Evolutionary conservation across 352 stramenopile genomes (phyloP), one percentile per base, ranked within the genome.

Genomic region (Globisporangium sylvaticum): DNA sequence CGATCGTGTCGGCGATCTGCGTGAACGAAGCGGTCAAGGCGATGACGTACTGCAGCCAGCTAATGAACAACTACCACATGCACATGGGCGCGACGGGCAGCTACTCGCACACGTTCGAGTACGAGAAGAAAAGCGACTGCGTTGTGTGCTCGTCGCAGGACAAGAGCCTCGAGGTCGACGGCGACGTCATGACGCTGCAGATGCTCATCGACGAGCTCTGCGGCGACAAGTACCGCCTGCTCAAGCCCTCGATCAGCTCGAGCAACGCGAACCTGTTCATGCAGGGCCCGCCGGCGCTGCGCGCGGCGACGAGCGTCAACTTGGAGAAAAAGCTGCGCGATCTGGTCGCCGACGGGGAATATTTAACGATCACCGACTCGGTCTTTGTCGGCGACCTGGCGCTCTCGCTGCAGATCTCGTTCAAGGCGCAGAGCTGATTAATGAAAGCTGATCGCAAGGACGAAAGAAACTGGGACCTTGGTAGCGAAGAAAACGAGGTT

Each of bases 11-110:
- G 64, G 97, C 95, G 63, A 95, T 97, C 65, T 99, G 96, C 76
- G 95, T 98, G 53, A 98, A 96, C 68, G 97, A 99, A 75, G 96
- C 92, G 14, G 71, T 99, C 48, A 99, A 99, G 81, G 78, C 98
- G 18, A 84, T 99, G 70, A 98, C 94, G 25, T 99, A 98, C 83
- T 96, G 83, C 70, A 97, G 87, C 50, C 96, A 99, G 69, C 90
- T 90, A 29, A 90, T 99, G 72, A 99, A 99, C 78, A 99, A 97
- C 50, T 99, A 99, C 76, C 97, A 98, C 82, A 99, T 99, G 96
- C 98, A 99, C 76, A 98, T 98, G 91, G 97, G 97, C 6, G 84
- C 87, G 8, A 91, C 92, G 20, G 95, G 96, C 34, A 92, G 98
- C 71, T 98, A 99, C 80, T 94, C 88, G 62, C 94, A 98, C 77